These are phyloP conservation scores for Aspergillus pseudoviridinutans DNA, from an alignment of 2,329 filamentous ascomycete genomes.

Conservation along the genomic window DNA sequence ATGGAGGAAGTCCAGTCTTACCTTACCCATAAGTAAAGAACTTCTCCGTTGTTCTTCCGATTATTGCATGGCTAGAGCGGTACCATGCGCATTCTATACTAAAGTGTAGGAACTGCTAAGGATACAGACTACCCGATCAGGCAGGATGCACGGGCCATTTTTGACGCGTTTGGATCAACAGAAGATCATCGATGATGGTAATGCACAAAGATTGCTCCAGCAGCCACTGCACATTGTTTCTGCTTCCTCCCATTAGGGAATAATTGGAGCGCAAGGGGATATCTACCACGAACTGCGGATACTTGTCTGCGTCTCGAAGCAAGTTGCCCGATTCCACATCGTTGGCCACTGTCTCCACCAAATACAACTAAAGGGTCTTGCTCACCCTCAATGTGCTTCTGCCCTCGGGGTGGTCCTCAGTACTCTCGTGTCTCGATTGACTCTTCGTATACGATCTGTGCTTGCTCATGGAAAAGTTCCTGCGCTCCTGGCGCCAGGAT, in stretches of 20 bases:
- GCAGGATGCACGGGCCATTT: slow-evolving; percentile 3
- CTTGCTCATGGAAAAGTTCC: slow-evolving; percentile 76
- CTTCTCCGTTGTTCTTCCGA: background rate
- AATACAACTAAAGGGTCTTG: background rate
- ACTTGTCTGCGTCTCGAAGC: background rate
- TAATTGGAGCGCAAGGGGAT: background rate
- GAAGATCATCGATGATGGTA: background rate
- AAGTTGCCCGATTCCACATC: background rate
- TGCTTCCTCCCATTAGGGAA: background rate
- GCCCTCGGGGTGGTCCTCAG: background rate
- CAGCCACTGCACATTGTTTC: background rate
- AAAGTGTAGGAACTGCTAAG: background rate
- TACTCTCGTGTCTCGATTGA: background rate
- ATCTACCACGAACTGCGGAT: background rate
- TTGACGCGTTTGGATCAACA: background rate
- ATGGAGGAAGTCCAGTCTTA: too few species aligned
- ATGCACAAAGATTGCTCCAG: slow-evolving; percentile 44
- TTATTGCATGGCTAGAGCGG: background rate
- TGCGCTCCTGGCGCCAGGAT: slow-evolving; percentile 92
- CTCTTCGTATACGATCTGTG: background rate
- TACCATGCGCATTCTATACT: background rate
- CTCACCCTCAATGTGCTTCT: background rate
- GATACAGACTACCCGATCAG: background rate
- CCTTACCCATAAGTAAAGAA: too few species aligned
- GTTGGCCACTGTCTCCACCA: background rate